A percentile compares a stretch with the other conserved stretches of the same genome.
Conservation (phyloP, 2,329 filamentous ascomycete species). For the Lachnellula occidentalis region DNA sequence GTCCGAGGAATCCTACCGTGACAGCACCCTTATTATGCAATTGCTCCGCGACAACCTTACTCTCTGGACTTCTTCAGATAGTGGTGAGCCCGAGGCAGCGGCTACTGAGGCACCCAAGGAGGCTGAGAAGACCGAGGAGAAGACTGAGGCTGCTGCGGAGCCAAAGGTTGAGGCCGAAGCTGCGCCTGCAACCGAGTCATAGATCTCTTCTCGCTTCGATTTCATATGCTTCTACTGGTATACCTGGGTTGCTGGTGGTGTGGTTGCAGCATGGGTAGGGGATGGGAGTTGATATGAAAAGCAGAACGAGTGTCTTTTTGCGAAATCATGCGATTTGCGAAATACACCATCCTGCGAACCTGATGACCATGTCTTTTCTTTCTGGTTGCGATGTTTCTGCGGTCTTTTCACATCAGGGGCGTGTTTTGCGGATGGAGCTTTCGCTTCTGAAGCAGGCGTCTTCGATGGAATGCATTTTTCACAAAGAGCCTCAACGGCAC, state of each 20-base stretch:
- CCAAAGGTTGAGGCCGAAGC: conserved; percentile 26
- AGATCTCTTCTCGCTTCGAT: conserved; percentile 40
- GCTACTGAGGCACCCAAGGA: conserved; percentile 58
- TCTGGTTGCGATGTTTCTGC: conserved; percentile 29
- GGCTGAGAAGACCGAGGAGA: conserved; percentile 45
- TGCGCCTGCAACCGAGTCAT: conserved; percentile 47
- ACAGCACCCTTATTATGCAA: conserved; percentile 99
- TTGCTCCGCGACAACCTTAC: conserved; percentile 96
- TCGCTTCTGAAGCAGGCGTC: conserved; percentile 27
- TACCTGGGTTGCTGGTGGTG: conserved; percentile 29
- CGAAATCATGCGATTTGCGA: conserved; percentile 30
- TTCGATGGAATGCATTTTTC: conserved; percentile 29
- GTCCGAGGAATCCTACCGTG: conserved; percentile 96
- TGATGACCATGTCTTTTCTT: conserved; percentile 33
- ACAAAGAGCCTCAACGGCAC: conserved; percentile 28
- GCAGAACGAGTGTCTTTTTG: conserved; percentile 29
- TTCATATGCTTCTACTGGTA: conserved; percentile 33
- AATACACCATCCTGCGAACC: conserved; percentile 34
- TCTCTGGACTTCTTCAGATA: conserved; percentile 94
- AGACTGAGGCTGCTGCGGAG: conserved; percentile 30
- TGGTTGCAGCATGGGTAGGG: conserved; percentile 31
- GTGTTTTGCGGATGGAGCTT: conserved; percentile 25
- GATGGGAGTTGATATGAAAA: conserved; percentile 34
- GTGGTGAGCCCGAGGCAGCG: conserved; percentile 64
- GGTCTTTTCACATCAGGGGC: conserved; percentile 23